Evolutionary conservation across 495 filamentous ascomycete genomes (phyloP), one percentile per base, ranked within the genome.

Genomic region (Xylaria flabelliformis): DNA sequence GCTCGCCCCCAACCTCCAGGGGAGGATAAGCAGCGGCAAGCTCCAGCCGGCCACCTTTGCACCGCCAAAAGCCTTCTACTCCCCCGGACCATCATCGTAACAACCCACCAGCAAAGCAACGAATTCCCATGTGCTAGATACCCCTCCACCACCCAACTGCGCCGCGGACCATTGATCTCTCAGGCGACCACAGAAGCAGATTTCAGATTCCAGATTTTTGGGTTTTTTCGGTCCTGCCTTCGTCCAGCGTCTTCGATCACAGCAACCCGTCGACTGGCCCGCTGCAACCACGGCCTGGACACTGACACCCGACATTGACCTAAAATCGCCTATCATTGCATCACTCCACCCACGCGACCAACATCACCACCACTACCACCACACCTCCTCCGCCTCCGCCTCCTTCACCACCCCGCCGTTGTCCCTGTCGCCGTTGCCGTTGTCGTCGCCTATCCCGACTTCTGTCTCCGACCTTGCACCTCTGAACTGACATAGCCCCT

Each of bases 281-380:
- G n/a, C 24, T 15, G n/a, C 36, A 39, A 39, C 61, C 3, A 19
- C 44, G 44, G 53, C 34, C 24, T 56, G 58, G 32, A 44, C 48
- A 55, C 63, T 68, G 64, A 15, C 56, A 69, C 71, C 71, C 56
- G 64, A 73, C 64, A 41, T 21, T 34, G 64, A 69, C 71, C 71
- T 34, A 73, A 73, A 42, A 17, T 26, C 58, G 55, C 26, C 71
- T 44, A 46, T 51, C 63, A 73, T 73, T 73, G 71, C 64, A 73
- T 72, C 70, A 62, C 70, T 72, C 71, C 71, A 73, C 71, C 63
- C 71, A 73, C 71, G 71, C 71, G 71, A 71, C 44, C 69, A 71
- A 58, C 61, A 72, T 72, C 63, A 67, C 21, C 61, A 66, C 48
- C 39, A 72, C 50, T 17, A 70, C 46, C 51, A 56, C 56, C 42